Evolutionary conservation across 2,329 filamentous ascomycete species (phyloP), one percentile per base, ranked within the genome.

Genomic region (Penicillium sp.): DNA sequence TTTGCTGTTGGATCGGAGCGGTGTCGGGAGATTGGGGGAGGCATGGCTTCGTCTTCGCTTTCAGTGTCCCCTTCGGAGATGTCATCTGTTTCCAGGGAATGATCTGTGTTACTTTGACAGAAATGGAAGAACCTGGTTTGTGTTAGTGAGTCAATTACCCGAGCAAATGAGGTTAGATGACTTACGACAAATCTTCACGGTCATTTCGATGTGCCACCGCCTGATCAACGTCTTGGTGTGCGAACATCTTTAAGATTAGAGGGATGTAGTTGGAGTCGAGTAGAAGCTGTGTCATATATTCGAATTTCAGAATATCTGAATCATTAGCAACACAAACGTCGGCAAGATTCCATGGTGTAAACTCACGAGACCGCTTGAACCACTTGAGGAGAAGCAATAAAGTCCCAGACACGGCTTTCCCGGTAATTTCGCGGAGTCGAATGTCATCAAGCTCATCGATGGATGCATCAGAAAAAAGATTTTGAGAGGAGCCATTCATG

Each of bases 221-320:
- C 67, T 91, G 88, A 63, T 97, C 93, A 34, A 97, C 86, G 60
- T 99, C 95, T 71, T 97, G 92, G 67, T 96, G 87, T 46, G 93
- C 91, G 71, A 97, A 92, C 45, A 97, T 84, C 75, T 97, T 97
- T 30, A 99, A 78, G 23, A 96, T 88, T 29, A 99, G 79, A 0
- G 93, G 93, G 7, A 99, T 81, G 70, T 97, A 99, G 71, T 96
- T 97, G 4, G 91, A 94, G 73, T 99, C 94, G 27, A 99, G 81
- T 10, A 99, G 78, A 2, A 99, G 82, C 68, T 99, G 94, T 0
- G 91, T 93, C 67, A 99, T 78, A 67, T 97, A 97, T 74, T 99
- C 94, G 63, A 94, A 97, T 70, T 97, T 96, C 61, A 99, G 78
- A 27, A 97, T 84, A 70, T 99, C 91, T 95, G 44, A 4, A 41